These are phyloP conservation scores for Ceratocystiopsis sp. DNA, from an alignment of 2,329 filamentous ascomycete genomes.

Conservation along the genomic window DNA sequence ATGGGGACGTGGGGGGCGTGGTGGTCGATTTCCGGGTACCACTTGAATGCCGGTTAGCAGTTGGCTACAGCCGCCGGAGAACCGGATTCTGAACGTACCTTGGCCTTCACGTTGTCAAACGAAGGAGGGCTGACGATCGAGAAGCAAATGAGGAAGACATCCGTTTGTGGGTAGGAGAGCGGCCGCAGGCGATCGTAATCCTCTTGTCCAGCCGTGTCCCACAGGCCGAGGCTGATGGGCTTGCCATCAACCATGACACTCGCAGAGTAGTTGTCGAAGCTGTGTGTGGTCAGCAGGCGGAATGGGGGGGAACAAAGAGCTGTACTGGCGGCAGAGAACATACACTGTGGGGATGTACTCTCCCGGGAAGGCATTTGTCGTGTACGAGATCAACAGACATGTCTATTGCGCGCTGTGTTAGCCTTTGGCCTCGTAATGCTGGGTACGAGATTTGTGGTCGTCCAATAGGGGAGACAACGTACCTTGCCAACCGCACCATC, in stretches of 20 bases:
- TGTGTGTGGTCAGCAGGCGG: constrained; percentile 18
- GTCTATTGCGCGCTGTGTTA: constrained; percentile 42
- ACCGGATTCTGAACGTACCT: constrained; percentile 37
- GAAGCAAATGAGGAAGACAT: constrained; percentile 97
- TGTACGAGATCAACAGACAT: constrained; percentile 97
- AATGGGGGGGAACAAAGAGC: neutral
- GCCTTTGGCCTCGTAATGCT: constrained; percentile 8
- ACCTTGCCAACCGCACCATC: constrained; percentile 99
- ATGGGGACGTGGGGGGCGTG: constrained; percentile 92
- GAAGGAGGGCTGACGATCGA: constrained; percentile 95
- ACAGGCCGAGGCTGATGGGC: constrained; percentile 88
- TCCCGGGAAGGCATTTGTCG: constrained; percentile 97
- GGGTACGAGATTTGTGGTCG: neutral
- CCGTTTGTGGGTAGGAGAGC: constrained; percentile 93
- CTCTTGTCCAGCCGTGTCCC: no score
- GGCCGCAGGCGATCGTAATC: constrained; percentile 93
- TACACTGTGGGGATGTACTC: constrained; percentile 99
- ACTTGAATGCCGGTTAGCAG: constrained; percentile 34
- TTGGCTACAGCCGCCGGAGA: no score
- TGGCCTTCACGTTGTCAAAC: constrained; percentile 97
- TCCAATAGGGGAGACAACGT: constrained; percentile 15
- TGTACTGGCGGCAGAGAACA: constrained; percentile 18
- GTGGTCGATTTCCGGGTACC: constrained; percentile 95
- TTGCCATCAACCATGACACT: constrained; percentile 98
- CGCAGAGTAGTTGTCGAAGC: constrained; percentile 97